Evolutionary conservation across 2,329 filamentous ascomycete genomes (phyloP).

Genomic region (Chaetothyriales sp.): DNA sequence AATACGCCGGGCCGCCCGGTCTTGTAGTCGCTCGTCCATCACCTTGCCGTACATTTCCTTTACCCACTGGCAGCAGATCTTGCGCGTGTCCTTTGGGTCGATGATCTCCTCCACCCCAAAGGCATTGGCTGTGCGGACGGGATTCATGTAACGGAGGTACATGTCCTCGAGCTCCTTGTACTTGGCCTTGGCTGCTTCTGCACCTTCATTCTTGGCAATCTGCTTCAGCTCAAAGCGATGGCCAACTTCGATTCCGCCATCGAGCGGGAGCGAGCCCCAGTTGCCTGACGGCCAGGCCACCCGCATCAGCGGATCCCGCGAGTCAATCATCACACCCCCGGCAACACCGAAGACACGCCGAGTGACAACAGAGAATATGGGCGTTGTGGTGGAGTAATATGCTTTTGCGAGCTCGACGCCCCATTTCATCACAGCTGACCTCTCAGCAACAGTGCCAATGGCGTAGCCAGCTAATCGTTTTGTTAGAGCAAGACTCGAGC

Average conservation of each 20-base stretch:
- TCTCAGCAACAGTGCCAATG: constrained; percentile 49
- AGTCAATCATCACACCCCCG: constrained; percentile 51
- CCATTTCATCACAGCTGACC: constrained; percentile 51
- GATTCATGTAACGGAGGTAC: constrained; percentile 50
- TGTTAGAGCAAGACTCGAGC: constrained; percentile 1
- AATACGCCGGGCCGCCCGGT: constrained; percentile 29
- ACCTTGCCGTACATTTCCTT: constrained; percentile 41
- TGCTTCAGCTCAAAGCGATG: constrained; percentile 45
- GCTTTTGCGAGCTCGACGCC: constrained; percentile 48
- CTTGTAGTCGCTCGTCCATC: constrained; percentile 34
- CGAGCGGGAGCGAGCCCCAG: constrained; percentile 49
- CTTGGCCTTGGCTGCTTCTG: constrained; percentile 39
- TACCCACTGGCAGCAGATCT: constrained; percentile 42
- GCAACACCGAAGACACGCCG: constrained; percentile 50
- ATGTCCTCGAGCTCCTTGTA: constrained; percentile 47
- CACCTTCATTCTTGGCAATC: constrained; percentile 36
- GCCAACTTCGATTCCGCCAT: constrained; percentile 52
- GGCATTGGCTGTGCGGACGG: constrained; percentile 48
- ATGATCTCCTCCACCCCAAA: constrained; percentile 54
- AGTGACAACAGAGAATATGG: constrained; percentile 50
- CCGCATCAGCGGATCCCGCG: constrained; percentile 46
- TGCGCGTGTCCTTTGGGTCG: constrained; percentile 46
- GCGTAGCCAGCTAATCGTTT: constrained; percentile 41
- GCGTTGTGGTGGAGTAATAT: constrained; percentile 49
- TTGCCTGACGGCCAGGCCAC: constrained; percentile 52